Base-by-base conservation (phyloP, 768 basidiomycete species). In the Macrolepiota albuminosa region DNA sequence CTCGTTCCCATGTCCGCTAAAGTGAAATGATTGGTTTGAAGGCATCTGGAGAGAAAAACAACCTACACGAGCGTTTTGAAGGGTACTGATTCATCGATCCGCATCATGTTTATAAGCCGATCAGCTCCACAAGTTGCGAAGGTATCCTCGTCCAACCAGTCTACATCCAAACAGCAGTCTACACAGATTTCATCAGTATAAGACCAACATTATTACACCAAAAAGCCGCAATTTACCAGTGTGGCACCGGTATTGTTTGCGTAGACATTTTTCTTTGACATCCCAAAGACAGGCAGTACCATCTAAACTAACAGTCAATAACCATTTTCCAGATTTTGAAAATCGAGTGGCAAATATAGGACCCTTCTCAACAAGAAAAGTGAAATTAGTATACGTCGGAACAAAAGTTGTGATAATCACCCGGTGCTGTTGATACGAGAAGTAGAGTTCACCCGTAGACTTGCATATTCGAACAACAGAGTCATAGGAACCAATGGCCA, bases 161-260 rank as follows among this genome's bases (percentile, higher is more conserved):
- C 90, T 11, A 89, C 81, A 67, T 93, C 91, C 67, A 93, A 71
- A 70, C 90, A 91, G 66, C 88, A 89, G 69, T 85, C 89, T 88
- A 65, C 56, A 18, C 14, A 53, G 31, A 10, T n/a, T 40, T 52
- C 24, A 54, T 58, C 21, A 61, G 57, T 18, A 52, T 33, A 18
- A 31, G 8, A 24, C 37, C 2, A 42, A 43, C 59, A 51, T 34
- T 34, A 60, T 52, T 58, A 52, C 49, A 59, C 10, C 14, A n/a
- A 48, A 42, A 61, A 26, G 10, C 46, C 60, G 47, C 60, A 55
- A 61, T 69, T 63, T 67, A 91, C 91, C 85, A 75, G 78, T 78
- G 68, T 93, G 90, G 66, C 75, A 77, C 60, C 76, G 77, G 70
- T 84, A 90, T 67, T 90, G 88, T 61, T 76, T 81, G 63, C 84